These are phyloP conservation scores for Haplographium delicatum DNA, from an alignment of 495 filamentous ascomycete genomes.

Conservation along the genomic window DNA sequence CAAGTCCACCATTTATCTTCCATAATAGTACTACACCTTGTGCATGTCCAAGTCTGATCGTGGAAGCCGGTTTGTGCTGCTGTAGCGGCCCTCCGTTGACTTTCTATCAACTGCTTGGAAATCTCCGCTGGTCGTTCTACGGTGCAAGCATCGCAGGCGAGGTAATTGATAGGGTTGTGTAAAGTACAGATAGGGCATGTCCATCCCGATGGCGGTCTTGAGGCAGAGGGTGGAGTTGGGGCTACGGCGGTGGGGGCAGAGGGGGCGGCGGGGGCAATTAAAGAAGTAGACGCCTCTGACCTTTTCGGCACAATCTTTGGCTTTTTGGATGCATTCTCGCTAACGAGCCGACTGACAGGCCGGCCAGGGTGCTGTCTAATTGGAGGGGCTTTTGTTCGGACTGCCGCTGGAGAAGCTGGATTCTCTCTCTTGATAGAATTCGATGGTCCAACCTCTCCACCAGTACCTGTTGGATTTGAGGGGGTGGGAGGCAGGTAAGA, in stretches of 20 bases:
- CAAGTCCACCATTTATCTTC: slow-evolving; percentile 79
- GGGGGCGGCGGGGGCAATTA: not conserved
- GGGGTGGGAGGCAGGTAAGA: slow-evolving; percentile 60
- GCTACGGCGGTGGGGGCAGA: not conserved
- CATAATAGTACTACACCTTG: slow-evolving; percentile 58
- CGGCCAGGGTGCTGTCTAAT: slow-evolving; percentile 15
- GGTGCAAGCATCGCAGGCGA: slow-evolving; percentile 76
- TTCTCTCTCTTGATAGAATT: slow-evolving; percentile 5
- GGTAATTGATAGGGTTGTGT: slow-evolving; percentile 64
- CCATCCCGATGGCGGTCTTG: slow-evolving; percentile 48
- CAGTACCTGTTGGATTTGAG: slow-evolving; percentile 54
- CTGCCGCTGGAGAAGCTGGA: not conserved
- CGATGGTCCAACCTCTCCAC: slow-evolving; percentile 15
- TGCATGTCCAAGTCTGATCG: slow-evolving; percentile 60
- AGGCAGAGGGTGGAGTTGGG: slow-evolving; percentile 1
- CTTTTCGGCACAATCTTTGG: slow-evolving; percentile 19
- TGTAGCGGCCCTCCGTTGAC: not conserved
- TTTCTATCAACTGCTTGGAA: slow-evolving; percentile 23
- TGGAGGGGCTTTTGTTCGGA: slow-evolving; percentile 10
- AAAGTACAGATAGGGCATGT: slow-evolving; percentile 75
- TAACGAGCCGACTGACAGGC: slow-evolving; percentile 25
- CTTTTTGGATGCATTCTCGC: slow-evolving; percentile 25
- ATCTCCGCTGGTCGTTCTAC: slow-evolving; percentile 50
- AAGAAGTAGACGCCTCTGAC: slow-evolving; percentile 7
- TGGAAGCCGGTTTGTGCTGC: not conserved